Evolutionary conservation across 2,329 filamentous ascomycete species (phyloP), one percentile per base, ranked within the genome.

Genomic region (Fusarium sp.): DNA sequence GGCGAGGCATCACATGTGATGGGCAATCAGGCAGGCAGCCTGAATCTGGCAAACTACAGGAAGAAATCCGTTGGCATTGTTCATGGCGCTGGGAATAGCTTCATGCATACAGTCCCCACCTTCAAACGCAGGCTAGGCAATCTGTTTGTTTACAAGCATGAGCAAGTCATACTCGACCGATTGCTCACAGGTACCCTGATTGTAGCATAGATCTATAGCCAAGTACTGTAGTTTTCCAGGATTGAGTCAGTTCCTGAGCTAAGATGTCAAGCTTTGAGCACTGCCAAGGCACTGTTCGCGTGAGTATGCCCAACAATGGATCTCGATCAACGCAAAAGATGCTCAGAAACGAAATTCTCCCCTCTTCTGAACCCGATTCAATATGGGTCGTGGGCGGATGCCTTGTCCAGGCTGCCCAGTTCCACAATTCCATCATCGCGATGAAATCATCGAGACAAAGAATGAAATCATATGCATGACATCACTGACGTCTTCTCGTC

Each of bases 401-500:
- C 22, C 40, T 52, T 13, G 12, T 15, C 9, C 22, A 12, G 31
- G 31, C 12, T 34, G 31, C 11, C 31, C 31, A 56, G 65, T 53
- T 61, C 67, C 64, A 64, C 61, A 69, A 49, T 64, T 61, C 25
- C 15, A 32, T 55, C 48, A 15, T 53, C 46, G 46, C 15, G 53
- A 70, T 70, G 68, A 70, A 65, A 66, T 70, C 68, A 70, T 70
- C 38, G 53, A 64, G 36, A 12, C 43, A 36, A 22, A 32, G 34
- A 46, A 70, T 70, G 65, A 70, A 70, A 67, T 69, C 68, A 68
- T 70, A 31, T 15, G 12, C 3, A 70, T 68, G 64, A 66, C 68
- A 67, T 70, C 65, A 62, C 47, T 7, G 31, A 40, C 42, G 32
- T 9, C n/a, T 19, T 19, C 31, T 53, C 13, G 46, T 29, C 29